These are phyloP conservation scores for Diddensiella santjacobensis DNA, from an alignment of 805 yeast genomes.

Conservation along the genomic window DNA sequence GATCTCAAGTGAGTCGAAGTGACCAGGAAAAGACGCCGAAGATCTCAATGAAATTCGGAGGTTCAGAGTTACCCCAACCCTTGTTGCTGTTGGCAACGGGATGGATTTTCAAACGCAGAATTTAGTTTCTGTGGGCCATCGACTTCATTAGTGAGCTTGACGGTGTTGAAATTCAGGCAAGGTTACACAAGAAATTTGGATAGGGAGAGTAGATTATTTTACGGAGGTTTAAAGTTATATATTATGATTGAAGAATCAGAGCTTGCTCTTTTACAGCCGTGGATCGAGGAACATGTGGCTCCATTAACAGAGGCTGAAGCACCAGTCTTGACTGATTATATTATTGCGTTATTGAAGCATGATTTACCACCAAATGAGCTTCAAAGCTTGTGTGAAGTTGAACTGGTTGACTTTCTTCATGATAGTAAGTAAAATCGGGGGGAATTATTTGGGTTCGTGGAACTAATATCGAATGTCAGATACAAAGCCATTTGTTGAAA, in stretches of 20 bases:
- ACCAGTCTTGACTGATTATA: conserved; percentile 43
- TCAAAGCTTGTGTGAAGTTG: conserved; percentile 31
- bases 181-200: background rate
- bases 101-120: no score
- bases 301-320: conserved; percentile 39
- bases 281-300: conserved; percentile 22
- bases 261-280: conserved; percentile 21
- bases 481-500: conserved; percentile 4
- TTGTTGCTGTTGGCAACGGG: no score
- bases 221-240: no score
- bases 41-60: no score
- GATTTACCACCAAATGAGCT: conserved; percentile 36
- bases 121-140: no score
- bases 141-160: no score
- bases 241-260: conserved; percentile 18
- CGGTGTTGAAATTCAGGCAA: no score
- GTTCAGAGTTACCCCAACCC: no score
- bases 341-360: conserved; percentile 40
- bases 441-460: conserved; percentile 2
- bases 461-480: conserved; percentile 1
- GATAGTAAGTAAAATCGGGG: conserved; percentile 20
- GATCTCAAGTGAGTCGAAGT: no score
- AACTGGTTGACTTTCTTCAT: conserved; percentile 41
- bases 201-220: background rate
- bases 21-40: no score